Evolutionary conservation across 108 stramenopile genomes (phyloP), one percentile per base, ranked within the genome.

Genomic region (Cylindrotheca closterium): DNA sequence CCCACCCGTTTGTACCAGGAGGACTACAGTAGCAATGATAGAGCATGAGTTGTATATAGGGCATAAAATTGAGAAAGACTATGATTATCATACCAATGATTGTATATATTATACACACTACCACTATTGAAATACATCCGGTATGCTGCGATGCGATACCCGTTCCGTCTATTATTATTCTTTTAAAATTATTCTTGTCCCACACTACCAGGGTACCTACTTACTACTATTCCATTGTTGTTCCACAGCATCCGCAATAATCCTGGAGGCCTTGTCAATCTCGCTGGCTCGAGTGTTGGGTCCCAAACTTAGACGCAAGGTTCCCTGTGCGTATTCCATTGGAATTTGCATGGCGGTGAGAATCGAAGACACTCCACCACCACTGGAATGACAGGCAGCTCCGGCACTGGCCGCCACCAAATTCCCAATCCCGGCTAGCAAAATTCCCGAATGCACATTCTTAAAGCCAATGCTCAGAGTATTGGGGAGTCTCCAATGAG

Each of bases 301-400:
- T 10, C 97, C 97, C n/a, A 97, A 80, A 55, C 88, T 91, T 55
- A 97, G 72, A 29, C 98, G 75, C 45, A 99, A 47, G 0, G 98
- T 99, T 21, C 98, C 96, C 3, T 78, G 48, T 1, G 92, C 97
- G 74, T 73, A 82, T 26, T 85, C 78, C 24, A 63, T 51, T 1
- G 83, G 85, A 0, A 98, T 89, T 53, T 84, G 63, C 94, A 98
- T 96, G 31, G 97, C 97, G 58, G 59, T 55, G 51, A 98, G 75
- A 1, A 99, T 88, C 28, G 84, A 63, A 12, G 91, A 93, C 8
- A 95, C 63, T n/a, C n/a, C n/a, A 15, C 75, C 54, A 7, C 61
- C 62, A 51, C 68, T 58, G 37, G 82, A 79, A 64, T 97, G 94
- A 73, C 97, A 98, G 5, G 96, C 90, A 19, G 96, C 89, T 5